Base-by-base conservation (phyloP, 768 basidiomycete species). In the Kwoniella sp. region DNA sequence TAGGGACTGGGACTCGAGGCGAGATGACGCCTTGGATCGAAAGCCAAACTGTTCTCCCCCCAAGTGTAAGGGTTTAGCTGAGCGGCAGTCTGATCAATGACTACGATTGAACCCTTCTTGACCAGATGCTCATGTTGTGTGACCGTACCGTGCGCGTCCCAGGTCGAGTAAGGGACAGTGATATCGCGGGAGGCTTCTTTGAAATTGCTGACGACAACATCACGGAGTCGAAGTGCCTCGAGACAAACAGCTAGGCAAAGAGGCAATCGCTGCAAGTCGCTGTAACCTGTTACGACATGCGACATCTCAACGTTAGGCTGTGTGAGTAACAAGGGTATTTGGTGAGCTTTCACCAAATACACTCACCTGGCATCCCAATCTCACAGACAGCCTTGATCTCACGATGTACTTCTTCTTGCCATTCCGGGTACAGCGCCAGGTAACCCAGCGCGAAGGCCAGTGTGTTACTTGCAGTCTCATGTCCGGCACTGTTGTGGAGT, bases 401-500 rank as follows among this genome's bases (percentile, higher is more conserved):
- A 24, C 71, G 49, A 55, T 60, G 63, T 12, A 79, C 33, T 49
- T 59, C 63, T 21, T 78, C 73, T 60, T 79, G 78, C 49, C 65
- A 64, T 19, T 73, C 67, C 8, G 75, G 78, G 50, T 78, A 65
- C 1, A 73, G 37, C 1, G 77, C 73, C 9, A 79, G 69, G 47
- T 70, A 73, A 22, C 67, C 73, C 12, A 77, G 59, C n/a, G 72
- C 58, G 26, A 73, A 76, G 13, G 68, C 58, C n/a, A 79, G 59
- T 9, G 71, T 70, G 55, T 79, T 68, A 12, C 68, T 71, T 1
- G 71, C 65, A 8, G 78, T 79, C 47, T 76, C 77, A 44, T 75
- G 76, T 19, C 76, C 76, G 12, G 76, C 76, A 19, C 74, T 76
- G 40, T n/a, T n/a, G n/a, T n/a, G n/a, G n/a, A n/a, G n/a, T n/a